These are phyloP conservation scores for Huntiella bhutanensis DNA, from an alignment of 2,329 filamentous ascomycete species.

Conservation along the genomic window DNA sequence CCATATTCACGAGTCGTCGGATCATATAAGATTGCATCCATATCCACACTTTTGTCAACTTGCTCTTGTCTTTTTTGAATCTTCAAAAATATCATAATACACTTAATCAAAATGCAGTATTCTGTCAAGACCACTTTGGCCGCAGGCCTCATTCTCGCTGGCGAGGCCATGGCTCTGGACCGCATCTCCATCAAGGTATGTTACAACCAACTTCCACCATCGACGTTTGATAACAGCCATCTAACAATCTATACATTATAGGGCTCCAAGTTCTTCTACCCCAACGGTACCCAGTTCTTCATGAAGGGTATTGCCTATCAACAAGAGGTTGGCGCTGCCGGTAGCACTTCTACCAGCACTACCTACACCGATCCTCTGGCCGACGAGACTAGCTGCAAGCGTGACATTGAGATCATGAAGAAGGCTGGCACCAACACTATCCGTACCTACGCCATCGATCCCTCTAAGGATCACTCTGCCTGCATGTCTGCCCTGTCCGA, in stretches of 20 bases:
- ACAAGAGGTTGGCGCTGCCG: constrained; percentile 47
- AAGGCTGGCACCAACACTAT: constrained; percentile 78
- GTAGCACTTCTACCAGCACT: constrained; percentile 24
- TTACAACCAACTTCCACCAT: not conserved
- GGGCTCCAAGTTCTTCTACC: constrained; percentile 79
- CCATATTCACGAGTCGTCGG: too few species aligned
- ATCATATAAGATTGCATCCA: constrained; percentile 2
- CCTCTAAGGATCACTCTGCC: constrained; percentile 52
- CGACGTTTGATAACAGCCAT: not conserved
- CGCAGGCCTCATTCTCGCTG: constrained; percentile 24
- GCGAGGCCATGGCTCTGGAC: constrained; percentile 27
- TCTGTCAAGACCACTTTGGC: constrained; percentile 15
- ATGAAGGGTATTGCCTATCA: constrained; percentile 94
- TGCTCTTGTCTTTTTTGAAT: not conserved
- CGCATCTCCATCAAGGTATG: constrained; percentile 51
- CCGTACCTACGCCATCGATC: constrained; percentile 86
- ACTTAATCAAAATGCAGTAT: constrained; percentile 16
- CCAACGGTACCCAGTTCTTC: constrained; percentile 50
- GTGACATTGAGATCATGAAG: constrained; percentile 66
- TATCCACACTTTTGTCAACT: not conserved
- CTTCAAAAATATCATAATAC: not conserved
- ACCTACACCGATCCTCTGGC: constrained; percentile 71
- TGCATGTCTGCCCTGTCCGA: constrained; percentile 74
- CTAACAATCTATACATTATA: constrained; percentile 16
- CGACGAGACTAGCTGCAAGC: constrained; percentile 50